Conservation (phyloP, 176 grass and related monocot species). For the Oryza glaberrima region DNA sequence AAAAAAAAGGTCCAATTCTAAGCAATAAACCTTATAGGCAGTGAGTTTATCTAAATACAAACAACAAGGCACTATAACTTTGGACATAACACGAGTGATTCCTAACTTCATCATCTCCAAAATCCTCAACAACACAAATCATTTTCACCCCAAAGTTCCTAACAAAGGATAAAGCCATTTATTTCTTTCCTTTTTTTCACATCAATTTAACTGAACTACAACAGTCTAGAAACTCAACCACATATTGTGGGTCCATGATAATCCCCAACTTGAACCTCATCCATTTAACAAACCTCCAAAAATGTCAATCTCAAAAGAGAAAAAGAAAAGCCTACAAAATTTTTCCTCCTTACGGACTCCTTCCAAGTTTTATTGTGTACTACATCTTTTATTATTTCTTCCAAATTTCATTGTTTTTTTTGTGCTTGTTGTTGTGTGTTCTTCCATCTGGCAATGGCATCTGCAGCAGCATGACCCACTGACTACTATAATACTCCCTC, state of each 20-base stretch:
- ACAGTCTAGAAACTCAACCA: slow-evolving; percentile 30
- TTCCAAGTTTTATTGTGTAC: neutral
- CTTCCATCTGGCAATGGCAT: slow-evolving; percentile 37
- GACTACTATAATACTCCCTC: neutral
- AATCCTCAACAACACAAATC: neutral
- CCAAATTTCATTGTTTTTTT: neutral
- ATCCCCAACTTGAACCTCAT: slow-evolving; percentile 8
- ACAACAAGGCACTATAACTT: neutral
- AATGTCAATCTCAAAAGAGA: slow-evolving; percentile 25
- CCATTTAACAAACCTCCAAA: slow-evolving; percentile 34
- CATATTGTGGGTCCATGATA: slow-evolving; percentile 34
- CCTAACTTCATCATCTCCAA: neutral
- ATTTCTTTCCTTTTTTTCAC: neutral
- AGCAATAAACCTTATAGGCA: no score
- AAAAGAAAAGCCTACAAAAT: neutral
- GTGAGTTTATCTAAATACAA: neutral
- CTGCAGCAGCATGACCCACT: slow-evolving; percentile 27
- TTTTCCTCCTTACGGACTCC: neutral
- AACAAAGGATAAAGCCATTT: neutral
- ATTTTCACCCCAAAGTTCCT: neutral
- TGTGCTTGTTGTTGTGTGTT: neutral
- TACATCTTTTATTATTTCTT: neutral
- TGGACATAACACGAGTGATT: neutral
- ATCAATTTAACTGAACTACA: neutral
- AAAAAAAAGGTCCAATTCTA: no score